Evolutionary conservation across 2,329 filamentous ascomycete genomes (phyloP), one percentile per base, ranked within the genome.

Genomic region (Diaporthe sp.): DNA sequence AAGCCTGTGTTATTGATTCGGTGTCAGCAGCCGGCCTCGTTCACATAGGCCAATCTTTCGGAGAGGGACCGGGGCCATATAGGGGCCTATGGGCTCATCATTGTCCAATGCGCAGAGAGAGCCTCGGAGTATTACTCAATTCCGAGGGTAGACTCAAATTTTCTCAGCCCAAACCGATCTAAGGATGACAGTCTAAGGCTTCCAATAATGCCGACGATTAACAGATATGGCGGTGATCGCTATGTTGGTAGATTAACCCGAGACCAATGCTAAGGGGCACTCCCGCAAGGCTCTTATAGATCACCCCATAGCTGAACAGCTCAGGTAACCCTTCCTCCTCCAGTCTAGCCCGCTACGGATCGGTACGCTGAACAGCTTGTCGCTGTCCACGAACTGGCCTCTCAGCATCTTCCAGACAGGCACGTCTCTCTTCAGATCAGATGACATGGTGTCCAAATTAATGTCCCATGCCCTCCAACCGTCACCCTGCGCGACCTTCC

Each of bases 331-430:
- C 60, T 65, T 65, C 12, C 60, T 65, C 15, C 12, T 65, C 60
- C 60, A 65, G 60, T 65, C 68, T 9, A 72, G 31, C 1, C 53
- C 68, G n/a, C 53, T 72, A 3, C 68, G 53, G 42, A 60, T 58
- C 8, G 53, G 68, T 4, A 72, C 68, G 28, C 68, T 58, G n/a
- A 72, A 25, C 2, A 58, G 55, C 53, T 60, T 72, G 17, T 72
- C 68, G 53, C 37, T 72, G 42, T 72, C 53, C 68, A 72, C 68
- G 17, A 72, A 58, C 37, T 60, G 37, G 28, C 53, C 68, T 31
- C 53, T n/a, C 5, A 72, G 44, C 42, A 57, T 72, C 68, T 58
- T 72, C 68, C 68, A 72, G 4, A 49, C 39, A 25, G 68, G 51
- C 37, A 44, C n/a, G 8, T 72, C 37, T 15, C 42, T 72, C 15